A percentile compares a stretch with the other conserved stretches of the same genome.
Evolutionary conservation across 768 basidiomycete genomes (phyloP).

Genomic region (Hypholoma sublateritium): DNA sequence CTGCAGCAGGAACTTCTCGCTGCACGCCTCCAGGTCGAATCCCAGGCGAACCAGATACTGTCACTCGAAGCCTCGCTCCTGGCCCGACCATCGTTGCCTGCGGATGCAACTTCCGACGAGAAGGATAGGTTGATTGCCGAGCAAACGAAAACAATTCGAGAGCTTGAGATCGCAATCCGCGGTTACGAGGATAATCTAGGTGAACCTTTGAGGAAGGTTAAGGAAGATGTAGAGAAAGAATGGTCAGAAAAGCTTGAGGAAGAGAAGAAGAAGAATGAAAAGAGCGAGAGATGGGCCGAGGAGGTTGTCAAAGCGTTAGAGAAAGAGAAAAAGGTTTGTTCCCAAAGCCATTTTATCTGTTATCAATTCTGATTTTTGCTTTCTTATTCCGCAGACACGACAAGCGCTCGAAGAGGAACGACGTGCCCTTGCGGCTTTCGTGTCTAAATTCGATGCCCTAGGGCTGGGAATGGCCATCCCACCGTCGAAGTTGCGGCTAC

Average conservation of each 20-base stretch:
- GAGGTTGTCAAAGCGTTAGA: conserved; percentile 77
- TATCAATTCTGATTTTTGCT: not conserved
- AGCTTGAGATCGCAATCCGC: conserved; percentile 69
- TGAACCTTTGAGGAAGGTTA: conserved; percentile 61
- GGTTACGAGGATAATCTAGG: conserved; percentile 77
- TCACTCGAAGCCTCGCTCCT: conserved; percentile 79
- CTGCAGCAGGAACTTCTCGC: conserved; percentile 89
- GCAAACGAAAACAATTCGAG: conserved; percentile 72
- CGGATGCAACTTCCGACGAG: conserved; percentile 65
- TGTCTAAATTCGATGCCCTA: conserved; percentile 77
- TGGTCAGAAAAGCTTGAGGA: conserved; percentile 61
- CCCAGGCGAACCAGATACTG: conserved; percentile 80
- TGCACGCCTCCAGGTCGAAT: conserved; percentile 73
- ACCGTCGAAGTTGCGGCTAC: conserved; percentile 42
- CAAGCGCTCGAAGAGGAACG: conserved; percentile 75
- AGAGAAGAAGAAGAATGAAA: conserved; percentile 60
- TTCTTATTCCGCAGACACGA: conserved; percentile 42
- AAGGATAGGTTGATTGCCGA: conserved; percentile 76
- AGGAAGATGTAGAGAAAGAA: conserved; percentile 75
- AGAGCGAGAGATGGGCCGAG: conserved; percentile 70
- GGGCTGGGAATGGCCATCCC: conserved; percentile 44
- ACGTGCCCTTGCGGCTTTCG: conserved; percentile 75
- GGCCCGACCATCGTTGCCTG: conserved; percentile 64
- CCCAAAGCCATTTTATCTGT: not conserved
- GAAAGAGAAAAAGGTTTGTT: conserved; percentile 68